Percentiles rank a stretch among this genome's conserved stretches.
Evolutionary conservation across 768 basidiomycete species (phyloP).

Genomic region (Hirschioporus abietinus): DNA sequence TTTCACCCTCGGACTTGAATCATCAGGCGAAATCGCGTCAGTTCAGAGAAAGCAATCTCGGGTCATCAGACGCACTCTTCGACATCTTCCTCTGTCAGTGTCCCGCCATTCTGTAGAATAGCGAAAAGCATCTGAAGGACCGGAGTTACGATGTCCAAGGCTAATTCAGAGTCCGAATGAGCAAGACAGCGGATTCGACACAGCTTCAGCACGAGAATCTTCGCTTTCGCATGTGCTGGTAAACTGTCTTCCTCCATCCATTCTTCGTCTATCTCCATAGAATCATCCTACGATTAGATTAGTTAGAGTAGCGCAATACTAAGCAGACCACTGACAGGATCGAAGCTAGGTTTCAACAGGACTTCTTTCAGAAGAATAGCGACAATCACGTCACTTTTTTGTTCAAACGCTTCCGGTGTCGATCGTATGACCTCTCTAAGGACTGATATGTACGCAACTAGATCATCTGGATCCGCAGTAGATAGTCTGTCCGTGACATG

Average conservation of each 20-base stretch:
- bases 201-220: slow-evolving; percentile 73
- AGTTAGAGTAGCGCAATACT: not conserved
- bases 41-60: not conserved
- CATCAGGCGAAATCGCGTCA: not conserved
- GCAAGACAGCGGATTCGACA: slow-evolving; percentile 76
- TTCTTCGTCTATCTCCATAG: slow-evolving; percentile 53
- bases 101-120: slow-evolving; percentile 65
- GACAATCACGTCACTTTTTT: slow-evolving; percentile 70
- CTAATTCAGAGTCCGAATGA: slow-evolving; percentile 51
- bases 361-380: slow-evolving; percentile 64
- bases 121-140: slow-evolving; percentile 71
- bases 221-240: slow-evolving; percentile 54
- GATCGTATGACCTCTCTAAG: slow-evolving; percentile 70
- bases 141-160: slow-evolving; percentile 65
- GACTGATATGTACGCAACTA: slow-evolving; percentile 65
- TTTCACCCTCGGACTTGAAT: slow-evolving; percentile 50
- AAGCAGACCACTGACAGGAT: not conserved
- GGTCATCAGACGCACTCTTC: slow-evolving; percentile 40
- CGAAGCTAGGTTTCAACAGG: slow-evolving; percentile 50
- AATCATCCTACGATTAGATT: slow-evolving; percentile 41
- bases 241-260: slow-evolving; percentile 74
- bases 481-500: slow-evolving; percentile 49
- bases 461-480: slow-evolving; percentile 39
- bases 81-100: slow-evolving; percentile 46
- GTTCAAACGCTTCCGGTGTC: slow-evolving; percentile 70